phyloP scores from a whole-genome alignment of 2,329 filamentous ascomycete species.

The Aureobasidium sp. region DNA sequence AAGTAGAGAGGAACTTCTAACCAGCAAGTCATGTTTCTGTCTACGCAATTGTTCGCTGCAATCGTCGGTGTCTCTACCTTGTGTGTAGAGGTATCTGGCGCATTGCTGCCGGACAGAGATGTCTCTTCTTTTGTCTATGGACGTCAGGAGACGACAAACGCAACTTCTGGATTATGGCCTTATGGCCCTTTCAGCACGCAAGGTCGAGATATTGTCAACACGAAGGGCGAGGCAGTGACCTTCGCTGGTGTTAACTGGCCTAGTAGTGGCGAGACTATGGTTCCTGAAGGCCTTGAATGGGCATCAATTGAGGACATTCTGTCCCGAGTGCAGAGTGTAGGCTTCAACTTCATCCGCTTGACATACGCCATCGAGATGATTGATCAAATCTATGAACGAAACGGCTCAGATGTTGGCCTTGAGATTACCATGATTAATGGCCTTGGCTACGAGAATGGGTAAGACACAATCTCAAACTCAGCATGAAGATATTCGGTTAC shows the following conservation, averaged over 20 bases:
- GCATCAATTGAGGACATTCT: constrained; percentile 49
- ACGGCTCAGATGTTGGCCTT: constrained; percentile 15
- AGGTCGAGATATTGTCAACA: constrained; percentile 26
- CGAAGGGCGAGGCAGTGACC: constrained; percentile 27
- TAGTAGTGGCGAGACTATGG: constrained; percentile 52
- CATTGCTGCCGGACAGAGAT: constrained; percentile 1
- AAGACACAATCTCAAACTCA: neutral
- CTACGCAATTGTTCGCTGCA: neutral
- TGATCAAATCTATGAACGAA: constrained; percentile 29
- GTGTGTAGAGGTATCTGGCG: neutral
- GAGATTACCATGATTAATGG: constrained; percentile 17
- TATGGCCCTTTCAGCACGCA: constrained; percentile 19
- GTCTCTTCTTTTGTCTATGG: neutral
- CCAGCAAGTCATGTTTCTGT: neutral
- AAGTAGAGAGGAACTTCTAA: neutral
- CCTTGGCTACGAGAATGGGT: constrained; percentile 46
- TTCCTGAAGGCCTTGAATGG: constrained; percentile 57
- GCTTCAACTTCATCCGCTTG: constrained; percentile 55
- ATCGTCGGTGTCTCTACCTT: neutral
- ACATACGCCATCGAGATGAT: constrained; percentile 58
- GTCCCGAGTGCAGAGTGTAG: constrained; percentile 47
- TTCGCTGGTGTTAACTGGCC: constrained; percentile 55
- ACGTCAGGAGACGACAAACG: neutral
- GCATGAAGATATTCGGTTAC: neutral
- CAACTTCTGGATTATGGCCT: neutral